Evolutionary conservation across 2,329 filamentous ascomycete species (phyloP).

Genomic region (Ceratocystis albifundus): DNA sequence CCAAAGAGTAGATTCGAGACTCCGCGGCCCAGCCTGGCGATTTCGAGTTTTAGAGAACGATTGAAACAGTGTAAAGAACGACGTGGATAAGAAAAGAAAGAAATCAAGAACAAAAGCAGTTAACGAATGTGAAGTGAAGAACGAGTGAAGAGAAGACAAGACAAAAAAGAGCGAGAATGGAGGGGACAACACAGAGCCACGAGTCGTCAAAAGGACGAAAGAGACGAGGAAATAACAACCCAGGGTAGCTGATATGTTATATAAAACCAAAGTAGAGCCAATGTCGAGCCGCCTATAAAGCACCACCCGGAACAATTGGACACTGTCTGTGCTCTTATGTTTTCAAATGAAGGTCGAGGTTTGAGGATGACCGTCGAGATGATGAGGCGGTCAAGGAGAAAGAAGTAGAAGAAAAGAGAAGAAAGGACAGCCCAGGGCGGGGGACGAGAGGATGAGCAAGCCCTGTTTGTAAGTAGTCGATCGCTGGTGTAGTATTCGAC

Average conservation of each 20-base stretch:
- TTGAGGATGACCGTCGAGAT: slow-evolving; percentile 3
- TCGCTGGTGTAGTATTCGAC: background rate
- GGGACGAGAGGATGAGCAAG: background rate
- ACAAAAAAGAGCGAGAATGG: slow-evolving; percentile 1
- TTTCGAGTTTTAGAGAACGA: background rate
- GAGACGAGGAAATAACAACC: background rate
- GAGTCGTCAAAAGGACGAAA: background rate
- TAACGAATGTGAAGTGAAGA: background rate
- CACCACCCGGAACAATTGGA: background rate
- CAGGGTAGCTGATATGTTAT: background rate
- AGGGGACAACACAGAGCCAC: background rate
- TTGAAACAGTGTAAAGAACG: background rate
- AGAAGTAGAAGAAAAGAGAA: background rate
- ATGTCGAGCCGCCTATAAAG: background rate
- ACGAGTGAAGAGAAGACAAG: background rate
- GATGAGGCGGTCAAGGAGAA: background rate
- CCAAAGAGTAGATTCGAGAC: background rate
- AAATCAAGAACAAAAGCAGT: slow-evolving; percentile 7
- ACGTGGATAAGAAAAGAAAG: background rate
- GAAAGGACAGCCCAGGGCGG: background rate
- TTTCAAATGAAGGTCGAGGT: background rate
- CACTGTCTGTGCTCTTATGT: background rate
- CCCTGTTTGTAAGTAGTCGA: slow-evolving; percentile 9
- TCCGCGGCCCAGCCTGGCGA: slow-evolving; percentile 10
- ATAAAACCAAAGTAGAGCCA: background rate